Evolutionary conservation across 352 stramenopile genomes (phyloP).

Genomic region (Phytophthora palmivora): DNA sequence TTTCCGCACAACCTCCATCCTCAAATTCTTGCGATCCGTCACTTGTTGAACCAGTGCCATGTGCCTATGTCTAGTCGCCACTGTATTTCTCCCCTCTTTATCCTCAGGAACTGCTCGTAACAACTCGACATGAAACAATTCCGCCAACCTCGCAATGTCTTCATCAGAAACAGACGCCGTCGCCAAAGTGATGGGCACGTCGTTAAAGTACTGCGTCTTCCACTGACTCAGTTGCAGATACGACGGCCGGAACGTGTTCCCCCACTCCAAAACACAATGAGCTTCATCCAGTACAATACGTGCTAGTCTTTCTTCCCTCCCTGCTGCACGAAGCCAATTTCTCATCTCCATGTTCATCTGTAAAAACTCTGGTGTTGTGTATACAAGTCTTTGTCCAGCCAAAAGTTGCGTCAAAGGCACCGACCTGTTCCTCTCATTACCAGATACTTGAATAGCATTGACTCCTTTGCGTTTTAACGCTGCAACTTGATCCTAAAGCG

Average conservation of each 20-base stretch:
- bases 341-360: slow-evolving; percentile 69
- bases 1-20: slow-evolving; percentile 69
- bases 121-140: slow-evolving; percentile 58
- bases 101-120: slow-evolving; percentile 4
- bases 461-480: slow-evolving; percentile 66
- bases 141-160: slow-evolving; percentile 58
- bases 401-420: slow-evolving; percentile 48
- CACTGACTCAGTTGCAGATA: slow-evolving; percentile 76
- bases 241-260: slow-evolving; percentile 73
- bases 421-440: slow-evolving; percentile 31
- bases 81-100: not conserved
- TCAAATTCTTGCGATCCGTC: slow-evolving; percentile 67
- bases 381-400: slow-evolving; percentile 60
- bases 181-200: slow-evolving; percentile 72
- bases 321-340: slow-evolving; percentile 44
- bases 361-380: slow-evolving; percentile 86
- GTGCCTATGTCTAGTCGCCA: slow-evolving; percentile 12
- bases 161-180: slow-evolving; percentile 78
- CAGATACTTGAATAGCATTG: slow-evolving; percentile 53
- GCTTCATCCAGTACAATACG: slow-evolving; percentile 83
- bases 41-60: slow-evolving; percentile 76
- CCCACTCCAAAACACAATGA: slow-evolving; percentile 85
- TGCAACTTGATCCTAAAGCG: slow-evolving; percentile 79
- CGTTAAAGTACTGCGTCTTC: slow-evolving; percentile 48
- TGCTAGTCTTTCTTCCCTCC: slow-evolving; percentile 33